Percentiles rank a stretch among this genome's conserved stretches.
Evolutionary conservation across 176 grass and related monocot genomes (phyloP).

Genomic region (Cenchrus purpureus): DNA sequence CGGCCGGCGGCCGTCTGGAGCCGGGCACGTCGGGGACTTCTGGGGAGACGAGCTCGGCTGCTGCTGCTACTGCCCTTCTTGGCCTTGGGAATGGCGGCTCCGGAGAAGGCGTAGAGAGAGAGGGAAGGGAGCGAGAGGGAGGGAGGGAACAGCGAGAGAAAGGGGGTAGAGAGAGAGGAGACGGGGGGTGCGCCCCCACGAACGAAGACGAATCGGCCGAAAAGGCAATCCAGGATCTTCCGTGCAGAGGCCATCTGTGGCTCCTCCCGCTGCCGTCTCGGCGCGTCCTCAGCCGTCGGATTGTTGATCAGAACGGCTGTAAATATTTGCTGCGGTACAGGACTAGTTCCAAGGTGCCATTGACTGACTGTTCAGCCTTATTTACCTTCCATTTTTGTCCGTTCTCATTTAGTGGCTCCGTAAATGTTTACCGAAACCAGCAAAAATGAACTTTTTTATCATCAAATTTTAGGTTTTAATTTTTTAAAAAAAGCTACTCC

Average conservation of each 20-base stretch:
- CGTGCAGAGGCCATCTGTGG: slow-evolving; percentile 23
- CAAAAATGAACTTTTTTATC: neutral
- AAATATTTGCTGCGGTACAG: neutral
- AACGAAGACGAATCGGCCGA: slow-evolving; percentile 50
- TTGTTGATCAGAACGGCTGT: neutral
- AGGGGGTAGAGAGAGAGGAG: neutral
- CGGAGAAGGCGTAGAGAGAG: neutral
- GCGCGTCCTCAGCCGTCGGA: neutral
- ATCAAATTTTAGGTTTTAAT: neutral
- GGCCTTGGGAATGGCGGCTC: slow-evolving; percentile 42
- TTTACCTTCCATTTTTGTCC: neutral
- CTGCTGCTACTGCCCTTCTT: neutral
- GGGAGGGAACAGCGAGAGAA: neutral
- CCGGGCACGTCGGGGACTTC: neutral
- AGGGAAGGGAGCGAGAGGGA: neutral
- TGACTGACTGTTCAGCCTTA: neutral
- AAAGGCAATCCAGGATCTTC: slow-evolving; percentile 37
- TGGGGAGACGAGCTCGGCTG: slow-evolving; percentile 12
- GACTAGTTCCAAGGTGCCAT: neutral
- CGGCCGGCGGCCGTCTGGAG: neutral
- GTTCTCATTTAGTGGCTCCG: neutral
- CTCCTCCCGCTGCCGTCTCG: neutral
- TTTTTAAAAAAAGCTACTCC: neutral
- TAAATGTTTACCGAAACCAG: neutral
- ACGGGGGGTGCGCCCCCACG: neutral